Evolutionary conservation across 768 basidiomycete genomes (phyloP), one percentile per base, ranked within the genome.

Genomic region (Lactarius indigo): DNA sequence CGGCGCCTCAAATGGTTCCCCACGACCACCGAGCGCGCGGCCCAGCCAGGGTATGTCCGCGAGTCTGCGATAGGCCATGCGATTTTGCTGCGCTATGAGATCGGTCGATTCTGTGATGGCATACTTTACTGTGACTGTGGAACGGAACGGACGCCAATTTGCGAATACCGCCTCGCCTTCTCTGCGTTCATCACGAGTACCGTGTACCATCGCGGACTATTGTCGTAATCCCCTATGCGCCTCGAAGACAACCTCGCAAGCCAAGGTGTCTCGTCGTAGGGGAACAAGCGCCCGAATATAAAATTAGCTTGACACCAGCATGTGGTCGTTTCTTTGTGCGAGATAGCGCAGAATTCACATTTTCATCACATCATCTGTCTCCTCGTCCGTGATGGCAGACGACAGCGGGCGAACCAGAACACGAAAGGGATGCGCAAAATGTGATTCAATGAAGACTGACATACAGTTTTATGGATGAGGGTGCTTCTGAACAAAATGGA

Each of bases 41-140:
- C 64, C 64, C 13, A 61, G 39, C 52, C 54, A 57, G 35, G 59
- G 62, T 15, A 61, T 70, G 68, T 69, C 68, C 12, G 68, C 70
- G 26, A 70, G 70, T 55, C 20, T 70, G 26, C 64, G 70, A 28
- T 70, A 57, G 63, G 39, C 23, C 17, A 41, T 47, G 57, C 3
- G 44, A 30, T 15, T 52, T 55, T 54, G 15, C 23, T 30, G 44
- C 42, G 35, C 30, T 9, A 31, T 47, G 33, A 33, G 42, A 50
- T 30, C 20, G 20, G 56, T 57, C 15, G 37, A 41, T 30, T 30
- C 41, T 31, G 8, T 18, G 61, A 41, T 33, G 50, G 10, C 1
- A 13, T 41, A 23, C 23, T 23, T 50, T 9, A 17, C 20, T 7
- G 26, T 56, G 5, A 42, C 23, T 26, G 5, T 61, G 20, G 60